A percentile compares a stretch with the other conserved stretches of the same genome.
Evolutionary conservation across 495 filamentous ascomycete genomes (phyloP).

Genomic region (Coniosporium apollinis): DNA sequence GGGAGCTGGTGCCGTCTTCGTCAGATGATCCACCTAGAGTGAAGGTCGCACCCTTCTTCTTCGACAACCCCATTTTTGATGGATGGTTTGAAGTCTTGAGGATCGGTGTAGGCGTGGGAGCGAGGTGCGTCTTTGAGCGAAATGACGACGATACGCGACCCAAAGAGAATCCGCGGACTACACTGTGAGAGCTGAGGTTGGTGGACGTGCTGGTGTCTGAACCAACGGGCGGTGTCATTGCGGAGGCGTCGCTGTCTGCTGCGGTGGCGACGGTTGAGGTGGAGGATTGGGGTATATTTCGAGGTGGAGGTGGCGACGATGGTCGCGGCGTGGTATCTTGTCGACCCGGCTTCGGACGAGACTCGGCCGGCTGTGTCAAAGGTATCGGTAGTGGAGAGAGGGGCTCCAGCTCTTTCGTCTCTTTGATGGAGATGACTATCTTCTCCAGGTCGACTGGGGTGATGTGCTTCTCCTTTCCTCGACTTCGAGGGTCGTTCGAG

Average conservation of each 20-base stretch:
- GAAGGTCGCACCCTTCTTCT: conserved; percentile 55
- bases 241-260: conserved; percentile 9
- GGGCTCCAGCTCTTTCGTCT: conserved; percentile 51
- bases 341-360: conserved; percentile 8
- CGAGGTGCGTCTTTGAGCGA: conserved; percentile 42
- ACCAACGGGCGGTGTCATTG: conserved; percentile 13
- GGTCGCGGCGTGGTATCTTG: conserved; percentile 19
- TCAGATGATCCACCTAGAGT: conserved; percentile 65
- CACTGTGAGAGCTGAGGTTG: conserved; percentile 47
- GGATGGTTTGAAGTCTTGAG: conserved; percentile 25
- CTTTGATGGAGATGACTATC: conserved; percentile 78
- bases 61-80: conserved; percentile 20
- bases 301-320: conserved; percentile 11
- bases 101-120: conserved; percentile 28
- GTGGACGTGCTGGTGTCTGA: conserved; percentile 23
- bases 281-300: conserved; percentile 19
- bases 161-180: conserved; percentile 79
- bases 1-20: conserved; percentile 65
- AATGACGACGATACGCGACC: conserved; percentile 58
- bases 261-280: conserved; percentile 23
- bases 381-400: conserved; percentile 26
- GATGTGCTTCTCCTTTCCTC: conserved; percentile 75
- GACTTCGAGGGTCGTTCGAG: conserved; percentile 36
- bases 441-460: conserved; percentile 74
- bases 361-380: conserved; percentile 20